Evolutionary conservation across 345 rosid species (phyloP), one percentile per base, ranked within the genome.

Genomic region (Fremontodendron californicum): DNA sequence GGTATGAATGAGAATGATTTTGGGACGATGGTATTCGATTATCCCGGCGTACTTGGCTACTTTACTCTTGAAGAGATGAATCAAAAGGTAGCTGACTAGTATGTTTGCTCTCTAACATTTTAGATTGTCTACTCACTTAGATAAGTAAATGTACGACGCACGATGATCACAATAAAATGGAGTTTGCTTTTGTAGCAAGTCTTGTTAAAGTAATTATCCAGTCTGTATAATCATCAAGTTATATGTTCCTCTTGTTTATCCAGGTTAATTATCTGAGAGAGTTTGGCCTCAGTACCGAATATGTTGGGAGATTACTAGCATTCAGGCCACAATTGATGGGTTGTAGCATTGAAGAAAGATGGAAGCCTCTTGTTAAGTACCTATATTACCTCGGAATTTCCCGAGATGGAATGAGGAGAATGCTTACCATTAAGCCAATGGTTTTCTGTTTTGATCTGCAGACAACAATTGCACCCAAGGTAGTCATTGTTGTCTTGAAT

Each of bases 11-110:
- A 76, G 84, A 90, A 86, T 71, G 98, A 92, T 83, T 96, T 96
- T 75, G 96, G 98, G 80, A 93, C 96, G 0, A 92, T 96, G 99
- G 93, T 93, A 54, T 93, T 84, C 64, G 96, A 92, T 78, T 93
- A 82, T 80, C 98, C 98, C 13, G 89, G 89, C 79, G 90, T 83
- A 19, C 87, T 92, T 19, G 96, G 97, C 16, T 78, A 78, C 78
- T 93, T 85, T 65, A 86, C 91, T 2, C 78, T 92, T 66, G 85
- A 91, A 78, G 96, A 90, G 86, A 96, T 96, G 99, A 87, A 90
- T 71, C 83, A 84, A 75, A 93, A 93, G 97, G 98, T 94, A 78
- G 43, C 66, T 45, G 35, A 63, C 51, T 81, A 21, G 3, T 9
- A 78, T 33, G 63, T 49, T 21, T 60, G 49, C n/a, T 77, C 46